These are phyloP conservation scores for Schizothecium vesticola DNA, from an alignment of 495 filamentous ascomycete species.

Conservation along the genomic window DNA sequence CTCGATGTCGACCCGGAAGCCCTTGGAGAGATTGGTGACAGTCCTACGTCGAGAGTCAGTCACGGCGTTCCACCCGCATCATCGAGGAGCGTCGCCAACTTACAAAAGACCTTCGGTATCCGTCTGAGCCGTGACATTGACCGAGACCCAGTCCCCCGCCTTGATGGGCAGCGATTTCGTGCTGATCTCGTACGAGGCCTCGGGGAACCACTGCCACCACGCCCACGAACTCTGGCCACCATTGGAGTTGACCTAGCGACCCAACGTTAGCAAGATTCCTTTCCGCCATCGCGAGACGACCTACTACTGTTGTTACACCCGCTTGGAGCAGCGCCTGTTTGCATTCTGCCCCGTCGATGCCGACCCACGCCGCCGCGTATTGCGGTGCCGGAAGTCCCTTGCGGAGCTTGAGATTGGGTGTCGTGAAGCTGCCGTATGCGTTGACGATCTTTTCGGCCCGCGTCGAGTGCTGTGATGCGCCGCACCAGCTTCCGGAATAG, in stretches of 20 bases:
- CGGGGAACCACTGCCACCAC: slow-evolving; percentile 65
- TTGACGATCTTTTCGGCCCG: slow-evolving; percentile 16
- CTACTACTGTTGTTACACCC: slow-evolving; percentile 28
- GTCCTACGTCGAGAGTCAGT: slow-evolving; percentile 18
- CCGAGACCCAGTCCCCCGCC: slow-evolving; percentile 52
- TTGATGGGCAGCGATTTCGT: slow-evolving; percentile 36
- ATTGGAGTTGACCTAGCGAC: slow-evolving; percentile 22
- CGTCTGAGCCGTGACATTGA: slow-evolving; percentile 43
- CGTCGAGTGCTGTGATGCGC: slow-evolving; percentile 21
- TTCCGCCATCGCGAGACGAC: neutral
- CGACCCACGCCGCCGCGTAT: slow-evolving; percentile 27
- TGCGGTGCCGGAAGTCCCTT: slow-evolving; percentile 17
- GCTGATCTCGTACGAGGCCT: slow-evolving; percentile 45
- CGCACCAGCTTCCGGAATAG: slow-evolving; percentile 31
- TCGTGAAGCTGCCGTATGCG: slow-evolving; percentile 23
- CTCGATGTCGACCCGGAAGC: slow-evolving; percentile 42
- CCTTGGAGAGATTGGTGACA: slow-evolving; percentile 47
- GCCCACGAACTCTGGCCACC: slow-evolving; percentile 31
- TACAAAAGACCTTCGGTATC: slow-evolving; percentile 41
- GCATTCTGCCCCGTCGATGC: slow-evolving; percentile 30
- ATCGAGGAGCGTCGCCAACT: slow-evolving; percentile 2
- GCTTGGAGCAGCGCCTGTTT: slow-evolving; percentile 23
- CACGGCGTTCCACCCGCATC: neutral
- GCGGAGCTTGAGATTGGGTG: slow-evolving; percentile 22
- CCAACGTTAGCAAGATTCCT: neutral